A percentile compares a stretch with the other conserved stretches of the same genome.
These are phyloP conservation scores for Cystodermella granulosa DNA, from an alignment of 1,284 basidiomycete species.

Conservation along the genomic window DNA sequence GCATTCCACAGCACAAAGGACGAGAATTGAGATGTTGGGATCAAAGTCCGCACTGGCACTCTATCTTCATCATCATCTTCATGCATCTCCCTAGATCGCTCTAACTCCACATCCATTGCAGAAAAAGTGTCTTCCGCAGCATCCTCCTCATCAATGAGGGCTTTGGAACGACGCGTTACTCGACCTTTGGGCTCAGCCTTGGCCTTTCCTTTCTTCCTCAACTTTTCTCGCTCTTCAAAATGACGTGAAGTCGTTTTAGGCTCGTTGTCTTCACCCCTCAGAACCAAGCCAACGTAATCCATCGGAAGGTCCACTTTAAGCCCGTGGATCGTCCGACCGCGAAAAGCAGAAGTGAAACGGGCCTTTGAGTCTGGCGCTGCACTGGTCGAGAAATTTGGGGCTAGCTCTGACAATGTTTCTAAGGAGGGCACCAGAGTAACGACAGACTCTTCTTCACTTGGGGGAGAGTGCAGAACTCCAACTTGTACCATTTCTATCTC, in stretches of 20 bases:
- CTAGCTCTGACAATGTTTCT: constrained; percentile 2
- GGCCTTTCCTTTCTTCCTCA: constrained; percentile 15
- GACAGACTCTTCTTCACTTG: background rate
- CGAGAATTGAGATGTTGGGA: constrained; percentile 51
- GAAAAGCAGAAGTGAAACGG: constrained; percentile 61
- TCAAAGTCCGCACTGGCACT: constrained; percentile 32
- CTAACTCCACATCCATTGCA: constrained; percentile 11
- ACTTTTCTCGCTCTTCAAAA: constrained; percentile 9
- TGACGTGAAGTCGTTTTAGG: too few relatives aligned
- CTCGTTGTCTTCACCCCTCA: constrained; percentile 28
- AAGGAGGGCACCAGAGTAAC: background rate
- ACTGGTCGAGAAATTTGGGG: constrained; percentile 1
- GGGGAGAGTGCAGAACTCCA: background rate
- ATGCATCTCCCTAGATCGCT: constrained; percentile 17
- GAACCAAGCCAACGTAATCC: constrained; percentile 64
- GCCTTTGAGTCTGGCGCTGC: constrained; percentile 16
- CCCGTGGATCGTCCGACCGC: constrained; percentile 67
- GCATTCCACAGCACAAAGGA: constrained; percentile 68
- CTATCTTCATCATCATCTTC: constrained; percentile 5
- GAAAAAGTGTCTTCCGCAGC: background rate
- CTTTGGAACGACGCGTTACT: constrained; percentile 22
- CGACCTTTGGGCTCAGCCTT: constrained; percentile 13
- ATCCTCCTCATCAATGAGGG: constrained; percentile 5
- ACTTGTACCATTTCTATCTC: background rate
- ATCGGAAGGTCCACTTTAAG: constrained; percentile 55